A percentile compares a stretch with the other conserved stretches of the same genome.
Evolutionary conservation across 2,329 filamentous ascomycete species (phyloP).

Genomic region (Ascocoryne sarcoides): DNA sequence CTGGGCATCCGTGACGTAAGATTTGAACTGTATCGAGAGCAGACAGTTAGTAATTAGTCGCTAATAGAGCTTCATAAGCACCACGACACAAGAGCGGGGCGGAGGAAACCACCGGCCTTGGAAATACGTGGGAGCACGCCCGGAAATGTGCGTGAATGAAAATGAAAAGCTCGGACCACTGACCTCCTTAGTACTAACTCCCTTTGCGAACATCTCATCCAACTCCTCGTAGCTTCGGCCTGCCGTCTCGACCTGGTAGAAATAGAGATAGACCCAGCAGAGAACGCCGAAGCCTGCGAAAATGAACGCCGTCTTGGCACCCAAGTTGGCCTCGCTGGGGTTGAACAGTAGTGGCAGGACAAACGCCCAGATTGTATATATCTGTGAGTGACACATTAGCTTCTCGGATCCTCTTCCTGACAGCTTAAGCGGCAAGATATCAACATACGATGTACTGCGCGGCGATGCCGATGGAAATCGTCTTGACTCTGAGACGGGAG

Average conservation of each 20-base stretch:
- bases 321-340: constrained; percentile 30
- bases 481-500: constrained; percentile 19
- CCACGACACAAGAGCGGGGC: too few relatives aligned
- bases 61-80: too few relatives aligned
- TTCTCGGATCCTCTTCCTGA: too few relatives aligned
- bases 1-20: too few relatives aligned
- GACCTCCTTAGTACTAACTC: constrained; percentile 12
- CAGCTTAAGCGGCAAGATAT: too few relatives aligned
- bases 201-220: constrained; percentile 14
- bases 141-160: too few relatives aligned
- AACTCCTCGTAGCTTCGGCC: constrained; percentile 14
- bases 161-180: too few relatives aligned
- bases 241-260: constrained; percentile 31
- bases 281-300: constrained; percentile 30
- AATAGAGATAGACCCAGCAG: constrained; percentile 29
- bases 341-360: constrained; percentile 32
- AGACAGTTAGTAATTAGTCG: too few relatives aligned
- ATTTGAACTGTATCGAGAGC: too few relatives aligned
- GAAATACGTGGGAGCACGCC: too few relatives aligned
- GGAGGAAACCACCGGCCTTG: too few relatives aligned
- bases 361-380: constrained; percentile 32
- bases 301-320: constrained; percentile 33
- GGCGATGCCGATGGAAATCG: constrained; percentile 15
- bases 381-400: too few relatives aligned
- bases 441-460: constrained; percentile 9